A percentile compares a stretch with the other conserved stretches of the same genome.
These are phyloP conservation scores for Marchantia paleacea DNA, from an alignment of 225 moss, liverwort and hornwort genomes.

Conservation along the genomic window DNA sequence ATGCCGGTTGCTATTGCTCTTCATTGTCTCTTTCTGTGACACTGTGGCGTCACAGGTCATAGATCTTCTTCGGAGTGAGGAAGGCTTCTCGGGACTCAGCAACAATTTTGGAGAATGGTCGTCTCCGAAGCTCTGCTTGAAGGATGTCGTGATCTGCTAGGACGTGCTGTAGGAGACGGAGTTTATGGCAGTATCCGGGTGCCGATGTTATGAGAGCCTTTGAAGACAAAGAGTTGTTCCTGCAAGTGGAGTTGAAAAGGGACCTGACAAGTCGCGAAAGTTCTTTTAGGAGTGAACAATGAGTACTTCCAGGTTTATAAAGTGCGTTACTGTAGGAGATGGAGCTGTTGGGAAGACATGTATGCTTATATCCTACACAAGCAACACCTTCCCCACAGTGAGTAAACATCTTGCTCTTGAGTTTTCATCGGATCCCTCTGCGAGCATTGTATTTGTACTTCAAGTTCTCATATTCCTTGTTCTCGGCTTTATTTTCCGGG, in stretches of 20 bases:
- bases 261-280: slow-evolving; percentile 14
- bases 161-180: slow-evolving; percentile 17
- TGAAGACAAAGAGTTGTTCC: slow-evolving; percentile 30
- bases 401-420: slow-evolving; percentile 27
- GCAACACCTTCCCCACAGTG: slow-evolving; percentile 99
- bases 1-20: slow-evolving; percentile 14
- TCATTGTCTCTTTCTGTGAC: slow-evolving; percentile 6
- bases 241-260: slow-evolving; percentile 22
- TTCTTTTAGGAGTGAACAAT: slow-evolving; percentile 48
- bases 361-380: slow-evolving; percentile 99
- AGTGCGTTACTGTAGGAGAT: slow-evolving; percentile 99
- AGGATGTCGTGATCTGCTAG: slow-evolving; percentile 21
- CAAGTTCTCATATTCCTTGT: neutral
- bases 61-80: slow-evolving; percentile 16
- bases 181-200: slow-evolving; percentile 30
- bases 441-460: neutral
- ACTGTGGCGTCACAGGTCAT: slow-evolving; percentile 5
- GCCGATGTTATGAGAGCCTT: slow-evolving; percentile 42
- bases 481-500: neutral
- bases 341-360: slow-evolving; percentile 99
- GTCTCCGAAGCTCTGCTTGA: slow-evolving; percentile 14
- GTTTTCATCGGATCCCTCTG: neutral
- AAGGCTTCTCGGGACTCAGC: neutral
- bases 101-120: slow-evolving; percentile 28
- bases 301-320: slow-evolving; percentile 99